These are phyloP conservation scores for Meyerozyma sp. DNA, from an alignment of 1,139 yeast species.

Conservation along the genomic window DNA sequence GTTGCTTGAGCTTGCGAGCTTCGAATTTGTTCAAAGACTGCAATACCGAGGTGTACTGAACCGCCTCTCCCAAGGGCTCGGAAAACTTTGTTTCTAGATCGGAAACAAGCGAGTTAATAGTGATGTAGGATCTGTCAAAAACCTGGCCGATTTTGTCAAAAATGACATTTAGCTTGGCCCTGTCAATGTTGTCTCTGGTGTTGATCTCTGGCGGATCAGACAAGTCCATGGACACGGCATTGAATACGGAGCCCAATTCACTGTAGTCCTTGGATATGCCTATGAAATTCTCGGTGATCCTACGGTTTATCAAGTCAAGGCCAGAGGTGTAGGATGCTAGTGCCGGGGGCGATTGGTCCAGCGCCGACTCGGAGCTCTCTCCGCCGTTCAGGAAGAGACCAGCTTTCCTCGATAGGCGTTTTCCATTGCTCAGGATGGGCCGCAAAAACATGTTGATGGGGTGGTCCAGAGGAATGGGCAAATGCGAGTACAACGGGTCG, in stretches of 20 bases:
- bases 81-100: conserved; percentile 68
- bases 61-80: conserved; percentile 82
- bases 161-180: conserved; percentile 33
- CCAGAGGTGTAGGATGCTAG: conserved; percentile 28
- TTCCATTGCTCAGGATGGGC: conserved; percentile 2
- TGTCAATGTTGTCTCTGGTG: conserved; percentile 17
- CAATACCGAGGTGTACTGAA: conserved; percentile 66
- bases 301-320: conserved; percentile 63
- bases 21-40: conserved; percentile 67
- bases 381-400: neutral
- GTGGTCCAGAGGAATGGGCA: conserved; percentile 53
- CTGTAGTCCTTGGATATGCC: conserved; percentile 65
- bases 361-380: neutral
- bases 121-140: conserved; percentile 65
- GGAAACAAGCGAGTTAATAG: conserved; percentile 63
- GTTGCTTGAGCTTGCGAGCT: conserved; percentile 63
- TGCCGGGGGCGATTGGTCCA: conserved; percentile 1
- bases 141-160: conserved; percentile 75
- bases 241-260: conserved; percentile 67
- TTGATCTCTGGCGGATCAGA: conserved; percentile 24
- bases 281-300: conserved; percentile 54
- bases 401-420: neutral
- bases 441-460: conserved; percentile 1
- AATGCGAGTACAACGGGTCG: conserved; percentile 53
- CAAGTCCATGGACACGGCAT: conserved; percentile 68